These are phyloP conservation scores for Boletales sp. DNA, from an alignment of 768 basidiomycete genomes.

Conservation along the genomic window DNA sequence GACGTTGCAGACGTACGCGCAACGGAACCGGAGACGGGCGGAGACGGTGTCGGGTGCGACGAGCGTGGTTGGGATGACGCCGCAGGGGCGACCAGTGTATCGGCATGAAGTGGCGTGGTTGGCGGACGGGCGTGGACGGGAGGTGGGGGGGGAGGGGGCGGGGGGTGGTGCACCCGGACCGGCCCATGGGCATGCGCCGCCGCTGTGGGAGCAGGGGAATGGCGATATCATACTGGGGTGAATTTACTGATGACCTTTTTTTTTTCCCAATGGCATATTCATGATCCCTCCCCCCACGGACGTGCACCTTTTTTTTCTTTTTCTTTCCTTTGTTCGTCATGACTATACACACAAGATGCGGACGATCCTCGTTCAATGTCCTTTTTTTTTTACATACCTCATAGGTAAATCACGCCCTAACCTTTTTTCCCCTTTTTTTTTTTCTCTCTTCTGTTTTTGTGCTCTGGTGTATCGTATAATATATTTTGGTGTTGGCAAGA, in stretches of 20 bases:
- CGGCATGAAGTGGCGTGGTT: constrained; percentile 28
- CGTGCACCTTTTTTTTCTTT: neutral
- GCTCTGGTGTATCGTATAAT: constrained; percentile 11
- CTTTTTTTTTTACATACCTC: constrained; percentile 19
- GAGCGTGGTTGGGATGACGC: constrained; percentile 24
- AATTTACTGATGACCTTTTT: constrained; percentile 5
- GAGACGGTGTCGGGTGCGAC: constrained; percentile 33
- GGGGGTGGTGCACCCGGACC: constrained; percentile 17
- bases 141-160: constrained; percentile 16
- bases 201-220: constrained; percentile 30
- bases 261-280: constrained; percentile 1
- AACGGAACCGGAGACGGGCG: constrained; percentile 30
- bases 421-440: neutral
- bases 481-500: neutral
- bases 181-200: constrained; percentile 15
- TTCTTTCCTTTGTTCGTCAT: constrained; percentile 12
- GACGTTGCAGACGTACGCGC: constrained; percentile 13
- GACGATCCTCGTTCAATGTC: constrained; percentile 10
- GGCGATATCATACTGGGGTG: constrained; percentile 31
- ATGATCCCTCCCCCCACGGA: constrained; percentile 2
- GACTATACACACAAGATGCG: constrained; percentile 7
- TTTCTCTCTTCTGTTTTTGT: neutral
- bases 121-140: constrained; percentile 17
- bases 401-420: constrained; percentile 11
- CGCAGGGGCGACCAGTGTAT: constrained; percentile 26